Percentiles rank a stretch among this genome's conserved stretches.
These are phyloP conservation scores for Myochromella boudieri DNA, from an alignment of 768 basidiomycete genomes.

Conservation along the genomic window DNA sequence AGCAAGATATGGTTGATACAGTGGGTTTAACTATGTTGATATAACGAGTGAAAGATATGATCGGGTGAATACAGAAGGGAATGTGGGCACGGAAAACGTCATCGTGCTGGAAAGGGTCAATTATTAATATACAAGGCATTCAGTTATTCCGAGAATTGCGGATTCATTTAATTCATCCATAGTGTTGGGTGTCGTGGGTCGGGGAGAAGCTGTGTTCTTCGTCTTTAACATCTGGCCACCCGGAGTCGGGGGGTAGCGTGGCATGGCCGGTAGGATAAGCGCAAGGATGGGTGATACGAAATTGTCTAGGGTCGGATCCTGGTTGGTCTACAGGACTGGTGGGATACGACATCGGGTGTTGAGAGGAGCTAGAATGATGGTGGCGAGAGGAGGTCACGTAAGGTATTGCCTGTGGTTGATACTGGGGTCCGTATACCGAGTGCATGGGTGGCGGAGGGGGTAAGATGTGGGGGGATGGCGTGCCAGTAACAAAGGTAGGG, in stretches of 20 bases:
- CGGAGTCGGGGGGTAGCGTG: constrained; percentile 10
- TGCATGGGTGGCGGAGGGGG: constrained; percentile 29
- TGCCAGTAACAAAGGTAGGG: constrained; percentile 42
- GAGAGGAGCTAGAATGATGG: constrained; percentile 35
- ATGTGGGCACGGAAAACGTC: background rate
- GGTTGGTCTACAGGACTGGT: constrained; percentile 33
- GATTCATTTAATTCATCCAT: constrained; percentile 11
- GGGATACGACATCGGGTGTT: constrained; percentile 28
- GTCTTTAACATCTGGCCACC: constrained; percentile 25
- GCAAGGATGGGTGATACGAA: constrained; percentile 34
- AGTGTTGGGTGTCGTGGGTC: constrained; percentile 22
- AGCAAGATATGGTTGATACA: constrained; percentile 17
- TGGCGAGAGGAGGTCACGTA: constrained; percentile 33
- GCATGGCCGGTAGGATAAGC: constrained; percentile 15
- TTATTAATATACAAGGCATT: constrained; percentile 1
- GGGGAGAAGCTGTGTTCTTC: constrained; percentile 28
- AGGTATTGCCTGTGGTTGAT: constrained; percentile 29
- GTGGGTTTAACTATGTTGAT: constrained; percentile 6
- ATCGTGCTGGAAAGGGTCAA: background rate
- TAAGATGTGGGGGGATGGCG: constrained; percentile 27
- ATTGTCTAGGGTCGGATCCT: constrained; percentile 29
- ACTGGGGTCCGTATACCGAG: constrained; percentile 25
- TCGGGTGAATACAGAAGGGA: constrained; percentile 5
- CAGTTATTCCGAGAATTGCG: background rate
- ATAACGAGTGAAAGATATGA: background rate